phyloP scores from a whole-genome alignment of 164 flowering plant species.

The Stephania cephalantha region DNA sequence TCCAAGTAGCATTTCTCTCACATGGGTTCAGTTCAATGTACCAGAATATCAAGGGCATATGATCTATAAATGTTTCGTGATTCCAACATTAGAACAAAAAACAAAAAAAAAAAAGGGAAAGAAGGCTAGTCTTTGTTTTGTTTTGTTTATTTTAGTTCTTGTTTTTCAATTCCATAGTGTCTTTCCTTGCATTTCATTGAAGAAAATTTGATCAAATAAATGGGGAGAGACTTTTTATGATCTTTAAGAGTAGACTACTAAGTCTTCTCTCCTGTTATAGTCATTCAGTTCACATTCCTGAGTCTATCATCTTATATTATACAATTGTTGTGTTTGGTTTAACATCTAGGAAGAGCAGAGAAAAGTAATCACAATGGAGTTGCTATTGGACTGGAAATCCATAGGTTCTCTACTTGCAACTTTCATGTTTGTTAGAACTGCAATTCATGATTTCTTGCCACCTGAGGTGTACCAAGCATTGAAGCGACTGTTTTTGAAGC shows the following conservation, averaged over 20 bases:
- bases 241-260: neutral
- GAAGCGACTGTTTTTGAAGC: constrained; percentile 6
- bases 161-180: neutral
- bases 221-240: no score
- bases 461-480: constrained; percentile 19
- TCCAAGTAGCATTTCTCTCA: neutral
- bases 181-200: neutral
- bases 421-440: constrained; percentile 19
- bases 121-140: neutral
- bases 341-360: neutral
- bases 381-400: constrained; percentile 29
- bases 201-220: no score
- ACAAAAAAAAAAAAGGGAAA: neutral
- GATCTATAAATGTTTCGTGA: no score
- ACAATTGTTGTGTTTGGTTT: neutral
- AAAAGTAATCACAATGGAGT: constrained; percentile 4
- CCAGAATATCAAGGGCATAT: neutral
- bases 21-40: neutral
- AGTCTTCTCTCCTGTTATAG: neutral
- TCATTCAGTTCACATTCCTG: neutral
- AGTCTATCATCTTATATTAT: neutral
- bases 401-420: constrained; percentile 26
- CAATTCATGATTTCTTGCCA: constrained; percentile 24
- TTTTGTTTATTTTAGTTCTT: neutral
- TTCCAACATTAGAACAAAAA: neutral